Conservation (phyloP, 1,284 basidiomycete genomes). For the Leucocoprinus gongylophorus region DNA sequence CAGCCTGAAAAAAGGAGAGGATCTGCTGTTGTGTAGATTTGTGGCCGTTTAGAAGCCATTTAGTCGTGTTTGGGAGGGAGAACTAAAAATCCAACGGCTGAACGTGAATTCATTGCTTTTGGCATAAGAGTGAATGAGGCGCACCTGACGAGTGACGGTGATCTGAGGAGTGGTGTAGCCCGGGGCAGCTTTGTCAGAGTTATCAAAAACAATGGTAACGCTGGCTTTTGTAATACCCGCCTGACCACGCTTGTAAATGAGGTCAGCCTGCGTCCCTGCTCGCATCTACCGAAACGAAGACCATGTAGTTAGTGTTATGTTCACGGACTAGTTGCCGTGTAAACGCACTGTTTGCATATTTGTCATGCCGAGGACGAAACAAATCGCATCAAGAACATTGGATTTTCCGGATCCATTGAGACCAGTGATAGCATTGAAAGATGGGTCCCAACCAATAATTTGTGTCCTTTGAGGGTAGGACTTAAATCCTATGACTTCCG, state of each 20-base stretch:
- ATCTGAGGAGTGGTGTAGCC: constrained; percentile 81
- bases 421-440: constrained; percentile 97
- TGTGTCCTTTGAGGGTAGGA: constrained; percentile 94
- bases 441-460: constrained; percentile 92
- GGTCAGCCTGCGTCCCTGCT: constrained; percentile 93
- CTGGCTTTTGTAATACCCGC: constrained; percentile 97
- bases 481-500: constrained; percentile 68
- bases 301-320: constrained; percentile 10
- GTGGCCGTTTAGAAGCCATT: constrained; percentile 97
- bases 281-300: constrained; percentile 71
- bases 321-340: not conserved
- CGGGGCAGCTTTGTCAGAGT: constrained; percentile 89
- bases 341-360: constrained; percentile 69
- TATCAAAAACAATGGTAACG: constrained; percentile 99
- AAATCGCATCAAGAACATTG: constrained; percentile 97
- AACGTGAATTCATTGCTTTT: not conserved
- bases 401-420: constrained; percentile 94
- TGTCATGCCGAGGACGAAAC: constrained; percentile 94
- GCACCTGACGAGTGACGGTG: constrained; percentile 92
- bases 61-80: constrained; percentile 89
- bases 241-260: constrained; percentile 97
- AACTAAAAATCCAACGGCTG: constrained; percentile 48
- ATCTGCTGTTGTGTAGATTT: constrained; percentile 86
- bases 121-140: constrained; percentile 16
- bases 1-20: constrained; percentile 94